Conservation (phyloP, 345 rosid genomes). For the Salix udensis region DNA sequence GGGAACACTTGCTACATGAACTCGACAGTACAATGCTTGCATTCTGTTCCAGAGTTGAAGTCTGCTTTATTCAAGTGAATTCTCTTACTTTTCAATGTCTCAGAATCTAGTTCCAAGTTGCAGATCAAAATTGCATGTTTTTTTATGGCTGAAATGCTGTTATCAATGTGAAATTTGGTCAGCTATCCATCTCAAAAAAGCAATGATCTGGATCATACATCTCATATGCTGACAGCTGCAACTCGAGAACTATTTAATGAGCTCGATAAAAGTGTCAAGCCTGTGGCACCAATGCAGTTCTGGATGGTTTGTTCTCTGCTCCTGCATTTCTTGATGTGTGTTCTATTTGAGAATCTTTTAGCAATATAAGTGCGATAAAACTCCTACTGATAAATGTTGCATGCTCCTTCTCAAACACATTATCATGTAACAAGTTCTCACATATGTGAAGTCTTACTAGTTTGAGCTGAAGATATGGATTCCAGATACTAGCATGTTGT, state of each 20-base stretch:
- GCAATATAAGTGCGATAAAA: neutral
- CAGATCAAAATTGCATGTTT: neutral
- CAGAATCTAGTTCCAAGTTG: neutral
- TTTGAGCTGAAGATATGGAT: neutral
- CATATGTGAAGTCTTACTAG: neutral
- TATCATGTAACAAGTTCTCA: neutral
- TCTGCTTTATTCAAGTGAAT: slow-evolving; percentile 66
- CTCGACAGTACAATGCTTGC: slow-evolving; percentile 90
- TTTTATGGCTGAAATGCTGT: slow-evolving; percentile 10
- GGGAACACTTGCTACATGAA: slow-evolving; percentile 99
- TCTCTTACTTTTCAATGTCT: neutral
- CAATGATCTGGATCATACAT: slow-evolving; percentile 82
- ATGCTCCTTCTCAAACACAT: neutral
- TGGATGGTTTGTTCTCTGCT: slow-evolving; percentile 69
- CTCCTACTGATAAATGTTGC: neutral
- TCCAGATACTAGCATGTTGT: neutral
- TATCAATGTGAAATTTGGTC: slow-evolving; percentile 16
- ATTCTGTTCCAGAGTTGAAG: slow-evolving; percentile 96
- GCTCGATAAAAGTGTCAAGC: slow-evolving; percentile 83
- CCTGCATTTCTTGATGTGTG: neutral
- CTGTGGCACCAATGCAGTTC: slow-evolving; percentile 93
- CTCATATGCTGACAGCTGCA: slow-evolving; percentile 91
- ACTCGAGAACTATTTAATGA: slow-evolving; percentile 85
- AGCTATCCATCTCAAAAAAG: slow-evolving; percentile 74
- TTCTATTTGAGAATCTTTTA: neutral